Percentiles rank a stretch among this genome's conserved stretches.
Evolutionary conservation across 164 flowering plant genomes (phyloP).

Genomic region (Buxus sempervirens): DNA sequence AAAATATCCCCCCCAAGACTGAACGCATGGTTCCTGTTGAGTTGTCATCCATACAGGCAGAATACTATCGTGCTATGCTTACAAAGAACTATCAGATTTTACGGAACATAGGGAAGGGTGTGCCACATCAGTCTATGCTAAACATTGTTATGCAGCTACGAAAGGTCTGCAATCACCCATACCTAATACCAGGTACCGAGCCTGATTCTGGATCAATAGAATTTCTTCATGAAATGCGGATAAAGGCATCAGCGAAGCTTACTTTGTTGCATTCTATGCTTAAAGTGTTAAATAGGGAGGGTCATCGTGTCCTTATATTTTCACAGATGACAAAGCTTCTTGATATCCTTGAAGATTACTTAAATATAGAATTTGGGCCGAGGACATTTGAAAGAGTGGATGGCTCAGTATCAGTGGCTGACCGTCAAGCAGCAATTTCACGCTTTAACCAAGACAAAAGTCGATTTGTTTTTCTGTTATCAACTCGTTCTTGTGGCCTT

Average conservation of each 20-base stretch:
- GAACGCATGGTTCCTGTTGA: constrained; percentile 98
- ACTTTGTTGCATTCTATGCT: constrained; percentile 95
- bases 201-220: constrained; percentile 91
- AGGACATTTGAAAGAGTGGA: constrained; percentile 97
- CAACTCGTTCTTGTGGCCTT: constrained; percentile 98
- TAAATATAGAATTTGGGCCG: constrained; percentile 84
- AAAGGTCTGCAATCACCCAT: constrained; percentile 98
- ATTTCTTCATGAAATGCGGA: constrained; percentile 98
- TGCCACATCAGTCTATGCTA: constrained; percentile 93
- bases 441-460: constrained; percentile 96
- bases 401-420: constrained; percentile 95
- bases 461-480: constrained; percentile 87
- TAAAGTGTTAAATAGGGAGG: constrained; percentile 66
- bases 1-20: constrained; percentile 95
- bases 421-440: constrained; percentile 90
- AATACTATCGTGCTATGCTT: constrained; percentile 98
- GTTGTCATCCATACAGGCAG: constrained; percentile 94
- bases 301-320: constrained; percentile 92
- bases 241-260: constrained; percentile 97
- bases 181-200: constrained; percentile 97
- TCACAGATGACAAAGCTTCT: constrained; percentile 99
- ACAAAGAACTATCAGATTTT: constrained; percentile 94
- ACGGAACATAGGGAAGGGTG: constrained; percentile 92
- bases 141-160: constrained; percentile 98
- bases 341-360: constrained; percentile 96